phyloP scores from a whole-genome alignment of 208 protist species.

The Angomonas ambiguus region DNA sequence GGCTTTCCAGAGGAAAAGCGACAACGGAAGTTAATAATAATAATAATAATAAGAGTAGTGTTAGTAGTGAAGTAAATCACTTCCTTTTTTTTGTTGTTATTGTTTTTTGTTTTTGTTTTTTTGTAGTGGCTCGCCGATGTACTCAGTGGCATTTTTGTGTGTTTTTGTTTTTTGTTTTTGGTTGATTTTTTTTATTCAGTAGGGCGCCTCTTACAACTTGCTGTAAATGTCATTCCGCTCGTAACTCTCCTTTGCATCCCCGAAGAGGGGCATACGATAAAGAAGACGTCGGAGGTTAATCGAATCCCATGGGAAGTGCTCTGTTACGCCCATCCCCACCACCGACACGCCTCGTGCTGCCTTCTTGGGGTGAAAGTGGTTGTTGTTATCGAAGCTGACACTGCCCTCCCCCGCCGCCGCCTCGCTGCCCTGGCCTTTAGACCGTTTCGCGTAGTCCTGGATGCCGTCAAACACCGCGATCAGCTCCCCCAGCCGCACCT shows the following conservation, averaged over 20 bases:
- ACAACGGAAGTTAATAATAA: too few species aligned
- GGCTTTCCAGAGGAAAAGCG: too few species aligned
- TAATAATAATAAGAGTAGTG: background rate
- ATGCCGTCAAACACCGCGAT: conserved; percentile 16
- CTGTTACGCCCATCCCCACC: conserved; percentile 29
- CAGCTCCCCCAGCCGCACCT: conserved; percentile 17
- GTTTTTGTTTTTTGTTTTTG: conserved; percentile 1
- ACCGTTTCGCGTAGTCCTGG: too few species aligned
- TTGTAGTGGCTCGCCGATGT: too few species aligned
- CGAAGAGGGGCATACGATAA: conserved; percentile 20
- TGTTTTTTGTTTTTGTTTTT: conserved; percentile 4
- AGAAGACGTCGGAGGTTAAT: conserved; percentile 16
- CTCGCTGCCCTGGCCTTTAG: too few species aligned
- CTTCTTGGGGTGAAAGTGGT: background rate
- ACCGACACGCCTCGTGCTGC: background rate
- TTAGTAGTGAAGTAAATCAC: conserved; percentile 7
- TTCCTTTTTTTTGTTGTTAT: conserved; percentile 15
- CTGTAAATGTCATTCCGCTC: too few species aligned
- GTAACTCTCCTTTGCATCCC: too few species aligned
- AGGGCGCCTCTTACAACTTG: background rate
- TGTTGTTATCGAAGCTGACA: background rate
- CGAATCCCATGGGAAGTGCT: conserved; percentile 31
- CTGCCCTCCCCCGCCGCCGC: conserved; percentile 11
- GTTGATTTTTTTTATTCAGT: background rate
- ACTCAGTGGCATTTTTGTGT: background rate